Percentiles rank a stretch among this genome's conserved stretches.
Evolutionary conservation across 805 yeast genomes (phyloP).

Genomic region (Wickerhamiella sorbophila): DNA sequence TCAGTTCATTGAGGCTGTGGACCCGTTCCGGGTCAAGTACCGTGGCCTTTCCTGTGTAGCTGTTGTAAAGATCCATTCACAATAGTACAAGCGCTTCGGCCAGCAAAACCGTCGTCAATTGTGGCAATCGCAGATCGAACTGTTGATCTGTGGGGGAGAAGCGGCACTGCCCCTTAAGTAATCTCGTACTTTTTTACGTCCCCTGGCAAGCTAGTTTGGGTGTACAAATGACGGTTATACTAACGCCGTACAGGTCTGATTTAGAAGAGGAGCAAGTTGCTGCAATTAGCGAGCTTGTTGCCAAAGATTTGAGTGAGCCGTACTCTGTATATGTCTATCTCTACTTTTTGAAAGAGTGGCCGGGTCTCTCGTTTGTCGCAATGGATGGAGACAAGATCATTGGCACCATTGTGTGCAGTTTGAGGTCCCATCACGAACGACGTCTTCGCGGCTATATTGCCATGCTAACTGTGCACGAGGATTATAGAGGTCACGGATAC

Average conservation of each 20-base stretch:
- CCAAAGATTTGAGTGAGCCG: constrained; percentile 76
- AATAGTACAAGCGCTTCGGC: background rate
- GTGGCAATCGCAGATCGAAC: no score
- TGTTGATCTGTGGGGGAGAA: no score
- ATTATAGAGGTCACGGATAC: constrained; percentile 63
- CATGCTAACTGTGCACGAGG: constrained; percentile 75
- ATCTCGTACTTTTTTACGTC: background rate
- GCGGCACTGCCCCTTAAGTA: background rate
- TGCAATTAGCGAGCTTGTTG: constrained; percentile 35
- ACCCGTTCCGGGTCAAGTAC: constrained; percentile 15
- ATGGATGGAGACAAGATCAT: constrained; percentile 28
- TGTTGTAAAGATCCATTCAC: constrained; percentile 19
- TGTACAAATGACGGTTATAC: constrained; percentile 4
- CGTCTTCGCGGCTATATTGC: constrained; percentile 86
- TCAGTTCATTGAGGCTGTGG: constrained; percentile 15
- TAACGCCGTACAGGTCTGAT: constrained; percentile 13
- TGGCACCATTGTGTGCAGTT: constrained; percentile 79
- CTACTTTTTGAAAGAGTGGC: constrained; percentile 84
- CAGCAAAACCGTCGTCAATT: background rate
- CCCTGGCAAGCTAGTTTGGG: no score
- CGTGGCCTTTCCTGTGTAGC: constrained; percentile 17
- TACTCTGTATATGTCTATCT: constrained; percentile 87
- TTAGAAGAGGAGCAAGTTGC: constrained; percentile 22
- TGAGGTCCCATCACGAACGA: constrained; percentile 58
- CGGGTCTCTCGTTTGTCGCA: constrained; percentile 53